phyloP scores from a whole-genome alignment of 2,329 filamentous ascomycete species.

The Neophaeococcomyces aloes region DNA sequence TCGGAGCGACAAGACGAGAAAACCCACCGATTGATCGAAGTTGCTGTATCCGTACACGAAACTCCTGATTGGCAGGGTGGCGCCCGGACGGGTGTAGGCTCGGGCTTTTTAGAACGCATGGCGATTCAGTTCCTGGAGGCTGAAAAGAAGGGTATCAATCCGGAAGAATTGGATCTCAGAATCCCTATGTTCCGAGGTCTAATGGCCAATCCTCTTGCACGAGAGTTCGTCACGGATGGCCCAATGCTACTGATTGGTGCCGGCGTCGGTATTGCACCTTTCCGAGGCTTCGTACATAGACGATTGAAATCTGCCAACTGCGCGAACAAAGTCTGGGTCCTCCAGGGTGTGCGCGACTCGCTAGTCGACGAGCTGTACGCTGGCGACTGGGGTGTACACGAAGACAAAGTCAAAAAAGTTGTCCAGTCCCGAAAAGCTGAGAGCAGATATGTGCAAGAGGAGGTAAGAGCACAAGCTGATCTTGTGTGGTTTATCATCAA shows the following conservation, averaged over 20 bases:
- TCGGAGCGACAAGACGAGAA: conserved; percentile 58
- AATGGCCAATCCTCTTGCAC: conserved; percentile 92
- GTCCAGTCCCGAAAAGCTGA: conserved; percentile 66
- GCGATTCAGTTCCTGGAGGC: conserved; percentile 62
- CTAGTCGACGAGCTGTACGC: conserved; percentile 92
- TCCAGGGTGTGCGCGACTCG: conserved; percentile 88
- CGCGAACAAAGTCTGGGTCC: conserved; percentile 94
- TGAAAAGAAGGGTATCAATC: conserved; percentile 48
- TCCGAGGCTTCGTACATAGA: conserved; percentile 94
- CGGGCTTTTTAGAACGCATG: conserved; percentile 83
- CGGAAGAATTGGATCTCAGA: conserved; percentile 51
- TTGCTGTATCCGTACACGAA: conserved; percentile 94
- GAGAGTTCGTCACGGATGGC: conserved; percentile 82
- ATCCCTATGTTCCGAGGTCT: conserved; percentile 97
- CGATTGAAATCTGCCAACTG: conserved; percentile 89
- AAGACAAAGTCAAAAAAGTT: conserved; percentile 73
- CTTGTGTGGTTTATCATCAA: conserved; percentile 99
- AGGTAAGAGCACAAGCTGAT: conserved; percentile 81
- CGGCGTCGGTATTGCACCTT: conserved; percentile 91
- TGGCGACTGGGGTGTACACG: conserved; percentile 90
- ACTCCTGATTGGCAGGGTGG: conserved; percentile 65
- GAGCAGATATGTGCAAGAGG: conserved; percentile 90
- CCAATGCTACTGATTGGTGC: conserved; percentile 97
- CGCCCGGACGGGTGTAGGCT: conserved; percentile 71
- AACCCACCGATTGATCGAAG: conserved; percentile 73